Conservation (phyloP, 1,284 basidiomycete genomes). For the Naganishia sp. region DNA sequence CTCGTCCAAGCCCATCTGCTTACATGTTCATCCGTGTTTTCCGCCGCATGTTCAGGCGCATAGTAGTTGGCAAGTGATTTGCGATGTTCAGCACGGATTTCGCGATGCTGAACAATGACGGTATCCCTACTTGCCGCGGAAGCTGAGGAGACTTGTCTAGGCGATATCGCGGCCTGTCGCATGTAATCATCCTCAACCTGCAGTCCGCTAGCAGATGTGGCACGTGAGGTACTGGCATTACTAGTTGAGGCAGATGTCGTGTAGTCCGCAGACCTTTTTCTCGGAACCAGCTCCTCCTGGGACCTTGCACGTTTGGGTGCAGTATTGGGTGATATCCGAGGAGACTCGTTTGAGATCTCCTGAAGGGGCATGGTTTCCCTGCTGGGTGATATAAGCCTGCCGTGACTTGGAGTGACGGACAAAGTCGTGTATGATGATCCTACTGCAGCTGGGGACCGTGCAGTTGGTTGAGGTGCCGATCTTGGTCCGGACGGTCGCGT, state of each 20-base stretch:
- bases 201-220: no score
- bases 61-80: conserved; percentile 5
- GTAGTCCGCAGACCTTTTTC: conserved; percentile 32
- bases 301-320: conserved; percentile 31
- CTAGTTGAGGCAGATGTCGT: neutral
- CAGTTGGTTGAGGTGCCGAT: neutral
- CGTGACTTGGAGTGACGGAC: conserved; percentile 39
- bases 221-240: neutral
- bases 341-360: conserved; percentile 23
- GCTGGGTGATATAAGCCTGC: conserved; percentile 41
- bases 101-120: neutral
- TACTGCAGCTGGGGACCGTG: neutral
- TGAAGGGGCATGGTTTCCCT: conserved; percentile 44
- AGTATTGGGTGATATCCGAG: conserved; percentile 8
- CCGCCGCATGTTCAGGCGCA: neutral
- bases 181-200: no score
- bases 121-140: neutral
- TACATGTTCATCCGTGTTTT: conserved; percentile 26
- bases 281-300: conserved; percentile 30
- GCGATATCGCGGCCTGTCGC: no score
- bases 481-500: conserved; percentile 11
- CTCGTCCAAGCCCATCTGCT: neutral
- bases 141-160: no score
- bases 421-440: conserved; percentile 18
- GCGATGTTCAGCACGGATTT: neutral